Evolutionary conservation across 192 early-diverging fungal genomes (phyloP).

Genomic region (Linnemannia hyalina): DNA sequence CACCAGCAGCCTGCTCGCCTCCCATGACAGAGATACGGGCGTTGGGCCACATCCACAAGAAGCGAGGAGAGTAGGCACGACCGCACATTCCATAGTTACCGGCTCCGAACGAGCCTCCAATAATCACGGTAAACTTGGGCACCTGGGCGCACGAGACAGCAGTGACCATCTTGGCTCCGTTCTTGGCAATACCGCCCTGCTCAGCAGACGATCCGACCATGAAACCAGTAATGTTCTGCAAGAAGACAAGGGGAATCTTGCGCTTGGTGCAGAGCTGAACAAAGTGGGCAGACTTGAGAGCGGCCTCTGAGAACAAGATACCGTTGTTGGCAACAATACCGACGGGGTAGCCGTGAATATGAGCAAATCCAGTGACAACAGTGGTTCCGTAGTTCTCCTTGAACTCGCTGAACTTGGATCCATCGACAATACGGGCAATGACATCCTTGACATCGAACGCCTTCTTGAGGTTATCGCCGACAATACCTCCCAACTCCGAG

Average conservation of each 20-base stretch:
- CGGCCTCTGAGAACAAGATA: conserved; percentile 93
- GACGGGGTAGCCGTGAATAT: conserved; percentile 90
- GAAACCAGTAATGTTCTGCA: conserved; percentile 98
- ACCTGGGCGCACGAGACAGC: conserved; percentile 94
- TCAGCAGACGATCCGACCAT: conserved; percentile 97
- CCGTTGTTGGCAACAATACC: conserved; percentile 98
- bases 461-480: conserved; percentile 91
- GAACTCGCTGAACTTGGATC: conserved; percentile 92
- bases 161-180: conserved; percentile 96
- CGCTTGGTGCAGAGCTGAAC: conserved; percentile 93
- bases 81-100: conserved; percentile 99
- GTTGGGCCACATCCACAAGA: conserved; percentile 98
- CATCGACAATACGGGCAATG: conserved; percentile 96
- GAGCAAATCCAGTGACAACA: conserved; percentile 92
- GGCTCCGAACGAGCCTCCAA: conserved; percentile 82
- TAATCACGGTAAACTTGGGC: conserved; percentile 92
- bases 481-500: conserved; percentile 92
- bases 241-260: conserved; percentile 89
- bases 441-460: conserved; percentile 93
- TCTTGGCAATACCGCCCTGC: conserved; percentile 96
- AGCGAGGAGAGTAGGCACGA: conserved; percentile 90
- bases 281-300: conserved; percentile 96
- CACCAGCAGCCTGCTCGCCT: conserved; percentile 95
- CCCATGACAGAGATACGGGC: conserved; percentile 98
- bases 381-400: conserved; percentile 92